Conservation (phyloP, 192 early-diverging fungal species). For the Entophlyctis luteolus region DNA sequence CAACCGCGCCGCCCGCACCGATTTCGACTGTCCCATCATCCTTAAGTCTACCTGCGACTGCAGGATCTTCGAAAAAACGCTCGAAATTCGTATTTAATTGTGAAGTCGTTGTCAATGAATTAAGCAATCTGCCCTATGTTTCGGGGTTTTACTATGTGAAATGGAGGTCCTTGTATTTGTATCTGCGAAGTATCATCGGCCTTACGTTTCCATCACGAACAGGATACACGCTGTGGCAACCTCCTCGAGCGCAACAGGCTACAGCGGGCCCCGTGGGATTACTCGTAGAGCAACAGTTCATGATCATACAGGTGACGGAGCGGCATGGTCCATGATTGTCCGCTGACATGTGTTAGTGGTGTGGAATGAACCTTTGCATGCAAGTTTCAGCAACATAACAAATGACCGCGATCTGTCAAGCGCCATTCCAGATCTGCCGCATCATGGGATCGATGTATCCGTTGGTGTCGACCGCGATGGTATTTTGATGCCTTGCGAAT, state of each 20-base stretch:
- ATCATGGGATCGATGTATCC: constrained; percentile 50
- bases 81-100: background rate
- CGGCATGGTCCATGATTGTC: no score
- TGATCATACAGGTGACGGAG: constrained; percentile 21
- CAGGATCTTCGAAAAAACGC: background rate
- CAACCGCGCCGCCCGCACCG: no score
- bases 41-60: no score
- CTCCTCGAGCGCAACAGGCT: background rate
- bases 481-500: constrained; percentile 69
- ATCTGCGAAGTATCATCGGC: background rate
- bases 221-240: background rate
- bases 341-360: no score
- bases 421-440: no score
- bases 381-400: no score
- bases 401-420: no score
- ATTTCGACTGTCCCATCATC: no score
- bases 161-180: constrained; percentile 49
- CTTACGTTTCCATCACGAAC: background rate
- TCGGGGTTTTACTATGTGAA: constrained; percentile 76
- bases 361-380: no score
- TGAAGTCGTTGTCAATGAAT: constrained; percentile 63
- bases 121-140: constrained; percentile 78
- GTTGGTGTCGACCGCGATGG: constrained; percentile 72
- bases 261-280: background rate
- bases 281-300: constrained; percentile 31